Percentiles rank a stretch among this genome's conserved stretches.
These are phyloP conservation scores for Cercophora sp. DNA, from an alignment of 495 filamentous ascomycete genomes.

Conservation along the genomic window DNA sequence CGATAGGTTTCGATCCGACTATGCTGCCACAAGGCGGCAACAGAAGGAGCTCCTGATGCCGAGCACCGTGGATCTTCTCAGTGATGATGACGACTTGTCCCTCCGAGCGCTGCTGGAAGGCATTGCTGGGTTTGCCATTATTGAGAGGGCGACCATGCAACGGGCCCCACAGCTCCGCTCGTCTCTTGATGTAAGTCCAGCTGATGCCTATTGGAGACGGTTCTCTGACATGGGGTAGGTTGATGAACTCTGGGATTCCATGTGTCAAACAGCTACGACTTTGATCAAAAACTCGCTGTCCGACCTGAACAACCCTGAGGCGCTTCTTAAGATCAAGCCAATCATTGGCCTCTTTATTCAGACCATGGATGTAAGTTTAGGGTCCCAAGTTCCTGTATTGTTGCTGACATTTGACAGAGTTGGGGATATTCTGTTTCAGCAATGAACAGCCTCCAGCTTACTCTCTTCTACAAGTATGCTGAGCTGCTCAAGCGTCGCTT, in stretches of 20 bases:
- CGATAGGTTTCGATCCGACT: constrained; percentile 85
- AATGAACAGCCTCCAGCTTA: constrained; percentile 78
- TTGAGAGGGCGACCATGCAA: constrained; percentile 90
- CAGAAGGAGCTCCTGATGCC: constrained; percentile 91
- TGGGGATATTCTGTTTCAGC: constrained; percentile 83
- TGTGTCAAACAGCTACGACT: constrained; percentile 82
- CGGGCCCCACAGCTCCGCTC: constrained; percentile 77
- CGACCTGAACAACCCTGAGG: constrained; percentile 76
- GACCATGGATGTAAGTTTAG: constrained; percentile 80
- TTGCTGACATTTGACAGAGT: constrained; percentile 46
- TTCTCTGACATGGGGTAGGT: constrained; percentile 52
- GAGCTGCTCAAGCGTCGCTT: constrained; percentile 87
- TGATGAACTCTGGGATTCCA: constrained; percentile 96
- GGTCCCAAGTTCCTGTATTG: not conserved
- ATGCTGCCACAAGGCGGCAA: constrained; percentile 79
- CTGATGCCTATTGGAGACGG: not conserved
- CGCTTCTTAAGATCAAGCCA: constrained; percentile 85
- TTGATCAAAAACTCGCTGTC: constrained; percentile 73
- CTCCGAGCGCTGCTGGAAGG: constrained; percentile 85
- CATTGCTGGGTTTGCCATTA: constrained; percentile 94
- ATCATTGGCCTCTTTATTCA: constrained; percentile 92
- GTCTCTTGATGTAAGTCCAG: constrained; percentile 66
- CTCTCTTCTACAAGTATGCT: constrained; percentile 87
- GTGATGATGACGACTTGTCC: constrained; percentile 63
- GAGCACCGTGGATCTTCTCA: constrained; percentile 63